Percentiles rank a stretch among this genome's conserved stretches.
These are phyloP conservation scores for Phialocephala sp. DNA, from an alignment of 2,329 filamentous ascomycete species.

Conservation along the genomic window DNA sequence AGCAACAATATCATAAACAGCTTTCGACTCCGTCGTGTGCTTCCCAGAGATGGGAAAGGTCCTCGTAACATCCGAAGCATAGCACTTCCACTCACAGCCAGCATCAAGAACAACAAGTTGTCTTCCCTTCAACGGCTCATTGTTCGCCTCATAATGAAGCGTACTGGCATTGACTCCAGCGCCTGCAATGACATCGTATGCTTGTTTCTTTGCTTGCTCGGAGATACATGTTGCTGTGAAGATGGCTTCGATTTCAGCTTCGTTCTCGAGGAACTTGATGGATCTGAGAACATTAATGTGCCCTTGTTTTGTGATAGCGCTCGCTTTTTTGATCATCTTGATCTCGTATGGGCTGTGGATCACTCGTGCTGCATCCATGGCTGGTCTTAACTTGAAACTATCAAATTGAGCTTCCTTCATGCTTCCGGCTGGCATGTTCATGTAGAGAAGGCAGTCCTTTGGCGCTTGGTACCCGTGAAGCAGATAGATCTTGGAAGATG, in stretches of 20 bases:
- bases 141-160: slow-evolving; percentile 85
- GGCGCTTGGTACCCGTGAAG: slow-evolving; percentile 50
- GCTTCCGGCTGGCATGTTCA: slow-evolving; percentile 6
- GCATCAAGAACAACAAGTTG: slow-evolving; percentile 86
- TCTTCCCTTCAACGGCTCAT: slow-evolving; percentile 70
- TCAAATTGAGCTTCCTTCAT: slow-evolving; percentile 48
- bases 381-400: slow-evolving; percentile 61
- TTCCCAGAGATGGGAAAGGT: slow-evolving; percentile 79
- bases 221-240: slow-evolving; percentile 77
- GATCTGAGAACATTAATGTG: slow-evolving; percentile 74
- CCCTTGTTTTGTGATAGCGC: slow-evolving; percentile 76
- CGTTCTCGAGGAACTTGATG: slow-evolving; percentile 69
- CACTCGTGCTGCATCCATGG: slow-evolving; percentile 81
- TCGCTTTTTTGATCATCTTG: slow-evolving; percentile 79
- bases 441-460: slow-evolving; percentile 15
- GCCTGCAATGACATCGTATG: slow-evolving; percentile 89
- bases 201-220: slow-evolving; percentile 75
- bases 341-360: slow-evolving; percentile 89
- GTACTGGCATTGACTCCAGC: slow-evolving; percentile 82
- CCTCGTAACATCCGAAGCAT: slow-evolving; percentile 89
- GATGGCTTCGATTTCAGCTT: slow-evolving; percentile 81
- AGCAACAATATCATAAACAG: slow-evolving; percentile 79
- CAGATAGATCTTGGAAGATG: slow-evolving; percentile 49
- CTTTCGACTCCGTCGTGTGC: slow-evolving; percentile 71
- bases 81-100: slow-evolving; percentile 82